Percentiles rank a stretch among this genome's conserved stretches.
Conservation (phyloP, 2,329 filamentous ascomycete species). For the Aureobasidium sp. region DNA sequence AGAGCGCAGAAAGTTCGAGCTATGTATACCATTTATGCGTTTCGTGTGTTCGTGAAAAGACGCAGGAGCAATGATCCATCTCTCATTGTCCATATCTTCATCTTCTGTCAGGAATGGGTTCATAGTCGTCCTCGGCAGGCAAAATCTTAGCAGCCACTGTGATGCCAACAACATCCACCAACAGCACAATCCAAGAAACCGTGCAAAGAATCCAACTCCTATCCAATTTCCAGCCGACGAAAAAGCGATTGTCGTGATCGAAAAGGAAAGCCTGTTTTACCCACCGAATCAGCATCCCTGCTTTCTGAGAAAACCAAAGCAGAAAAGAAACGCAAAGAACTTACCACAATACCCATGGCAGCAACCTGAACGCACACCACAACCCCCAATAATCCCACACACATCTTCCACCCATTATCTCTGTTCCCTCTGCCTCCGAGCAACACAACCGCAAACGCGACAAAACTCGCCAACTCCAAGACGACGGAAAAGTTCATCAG, state of each 20-base stretch:
- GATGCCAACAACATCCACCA: constrained; percentile 52
- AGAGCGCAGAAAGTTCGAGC: no score
- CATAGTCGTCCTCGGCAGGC: constrained; percentile 78
- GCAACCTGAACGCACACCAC: constrained; percentile 60
- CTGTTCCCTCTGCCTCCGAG: constrained; percentile 71
- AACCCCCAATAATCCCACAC: constrained; percentile 58
- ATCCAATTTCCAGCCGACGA: constrained; percentile 73
- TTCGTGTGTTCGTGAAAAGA: not conserved
- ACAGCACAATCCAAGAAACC: constrained; percentile 51
- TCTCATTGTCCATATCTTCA: not conserved
- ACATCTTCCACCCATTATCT: constrained; percentile 74
- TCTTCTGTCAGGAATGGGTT: constrained; percentile 52
- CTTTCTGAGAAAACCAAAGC: not conserved
- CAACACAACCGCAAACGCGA: constrained; percentile 71
- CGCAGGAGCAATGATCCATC: not conserved
- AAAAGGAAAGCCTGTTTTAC: constrained; percentile 65
- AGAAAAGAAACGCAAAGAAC: constrained; percentile 27
- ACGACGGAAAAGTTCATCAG: constrained; percentile 78
- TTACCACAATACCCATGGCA: constrained; percentile 77
- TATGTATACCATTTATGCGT: not conserved
- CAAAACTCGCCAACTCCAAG: constrained; percentile 72
- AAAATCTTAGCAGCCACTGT: constrained; percentile 61
- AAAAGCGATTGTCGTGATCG: constrained; percentile 77
- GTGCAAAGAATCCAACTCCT: constrained; percentile 67
- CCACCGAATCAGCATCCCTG: not conserved